Percentiles rank a stretch among this genome's conserved stretches.
Conservation (phyloP, 1,284 basidiomycete species). For the Stygiomarasmius scandens region DNA sequence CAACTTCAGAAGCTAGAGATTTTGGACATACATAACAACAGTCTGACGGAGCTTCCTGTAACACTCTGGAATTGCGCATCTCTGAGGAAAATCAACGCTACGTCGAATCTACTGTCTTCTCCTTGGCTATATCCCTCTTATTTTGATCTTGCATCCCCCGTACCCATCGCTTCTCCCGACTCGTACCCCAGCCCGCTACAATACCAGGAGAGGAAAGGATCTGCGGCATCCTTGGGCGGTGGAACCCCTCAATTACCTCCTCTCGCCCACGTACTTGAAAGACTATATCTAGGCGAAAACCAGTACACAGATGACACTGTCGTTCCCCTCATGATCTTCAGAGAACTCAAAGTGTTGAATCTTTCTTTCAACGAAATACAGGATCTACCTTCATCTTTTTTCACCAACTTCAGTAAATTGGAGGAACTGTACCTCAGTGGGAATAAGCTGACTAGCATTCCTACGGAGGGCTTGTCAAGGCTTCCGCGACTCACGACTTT, state of each 20-base stretch:
- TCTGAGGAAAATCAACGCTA: constrained; percentile 80
- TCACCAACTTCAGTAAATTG: constrained; percentile 72
- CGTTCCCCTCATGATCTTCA: constrained; percentile 73
- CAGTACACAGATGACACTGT: constrained; percentile 84
- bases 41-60: constrained; percentile 76
- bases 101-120: constrained; percentile 80
- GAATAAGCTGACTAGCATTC: constrained; percentile 89
- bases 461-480: constrained; percentile 83
- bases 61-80: constrained; percentile 86
- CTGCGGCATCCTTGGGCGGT: constrained; percentile 36
- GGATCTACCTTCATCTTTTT: constrained; percentile 82
- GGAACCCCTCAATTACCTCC: constrained; percentile 46
- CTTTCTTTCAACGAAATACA: constrained; percentile 96
- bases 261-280: constrained; percentile 73
- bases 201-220: constrained; percentile 45
- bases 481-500: constrained; percentile 73
- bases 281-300: constrained; percentile 91
- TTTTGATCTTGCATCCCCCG: not conserved
- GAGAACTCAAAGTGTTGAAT: constrained; percentile 83
- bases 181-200: not conserved
- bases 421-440: constrained; percentile 93
- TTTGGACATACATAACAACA: constrained; percentile 93
- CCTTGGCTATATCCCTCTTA: constrained; percentile 70
- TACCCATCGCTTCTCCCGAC: not conserved
- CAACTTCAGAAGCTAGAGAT: constrained; percentile 74